Conservation (phyloP, 352 stramenopile genomes). For the Pythium phragmitis region DNA sequence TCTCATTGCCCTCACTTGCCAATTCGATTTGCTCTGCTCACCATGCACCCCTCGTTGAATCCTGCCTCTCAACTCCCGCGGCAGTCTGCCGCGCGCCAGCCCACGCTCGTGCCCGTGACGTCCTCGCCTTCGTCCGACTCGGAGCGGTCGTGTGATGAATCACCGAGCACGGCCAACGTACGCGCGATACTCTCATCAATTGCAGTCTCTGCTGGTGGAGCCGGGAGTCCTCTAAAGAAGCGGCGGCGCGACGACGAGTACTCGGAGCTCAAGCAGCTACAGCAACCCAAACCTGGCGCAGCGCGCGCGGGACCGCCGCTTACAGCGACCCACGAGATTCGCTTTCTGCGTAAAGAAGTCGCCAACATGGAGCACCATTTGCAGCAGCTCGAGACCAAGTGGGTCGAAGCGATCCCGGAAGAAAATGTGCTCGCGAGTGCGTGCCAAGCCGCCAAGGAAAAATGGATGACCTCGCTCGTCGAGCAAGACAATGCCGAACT, state of each 20-base stretch:
- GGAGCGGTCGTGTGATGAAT: conserved; percentile 17
- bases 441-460: conserved; percentile 49
- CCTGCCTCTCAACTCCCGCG: not conserved
- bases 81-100: conserved; percentile 4
- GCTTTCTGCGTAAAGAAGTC: conserved; percentile 43
- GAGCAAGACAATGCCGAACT: conserved; percentile 52
- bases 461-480: conserved; percentile 48
- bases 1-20: too few species aligned
- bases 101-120: not conserved
- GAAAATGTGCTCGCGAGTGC: conserved; percentile 33
- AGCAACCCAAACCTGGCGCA: conserved; percentile 15
- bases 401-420: conserved; percentile 39
- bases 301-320: conserved; percentile 13
- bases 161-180: conserved; percentile 2
- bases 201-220: conserved; percentile 6
- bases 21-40: not conserved
- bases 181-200: conserved; percentile 21
- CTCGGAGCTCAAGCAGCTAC: conserved; percentile 17
- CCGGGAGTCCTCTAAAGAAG: conserved; percentile 19
- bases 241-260: conserved; percentile 20
- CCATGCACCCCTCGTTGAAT: not conserved
- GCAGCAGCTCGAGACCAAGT: conserved; percentile 40
- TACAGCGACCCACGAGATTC: conserved; percentile 45
- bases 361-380: conserved; percentile 43
- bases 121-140: conserved; percentile 12